Conservation (phyloP, 139 green algal species). For the Nannochloris sp. region DNA sequence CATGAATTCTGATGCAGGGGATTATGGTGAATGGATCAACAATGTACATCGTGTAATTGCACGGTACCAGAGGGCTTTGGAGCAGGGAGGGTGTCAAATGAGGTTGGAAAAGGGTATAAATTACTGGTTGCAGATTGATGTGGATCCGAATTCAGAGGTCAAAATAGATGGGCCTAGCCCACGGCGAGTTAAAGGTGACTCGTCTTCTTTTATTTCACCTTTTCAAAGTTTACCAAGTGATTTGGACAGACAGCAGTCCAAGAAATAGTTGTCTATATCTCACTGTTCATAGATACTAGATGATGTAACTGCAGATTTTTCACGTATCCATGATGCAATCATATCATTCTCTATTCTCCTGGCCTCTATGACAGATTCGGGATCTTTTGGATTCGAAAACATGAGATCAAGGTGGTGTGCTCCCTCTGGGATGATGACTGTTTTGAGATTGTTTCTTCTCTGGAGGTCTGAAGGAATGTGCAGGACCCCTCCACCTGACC, state of each 20-base stretch:
- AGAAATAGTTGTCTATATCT: too few species aligned
- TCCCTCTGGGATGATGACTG: conserved; percentile 48
- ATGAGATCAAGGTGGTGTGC: conserved; percentile 44
- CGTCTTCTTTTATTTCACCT: conserved; percentile 1
- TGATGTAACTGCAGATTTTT: background rate
- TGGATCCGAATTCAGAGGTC: conserved; percentile 5
- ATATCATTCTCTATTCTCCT: conserved; percentile 22
- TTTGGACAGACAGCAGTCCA: too few species aligned
- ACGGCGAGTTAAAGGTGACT: background rate
- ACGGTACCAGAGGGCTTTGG: conserved; percentile 15
- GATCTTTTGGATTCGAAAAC: conserved; percentile 41
- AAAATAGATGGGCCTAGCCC: background rate
- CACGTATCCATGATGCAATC: conserved; percentile 42
- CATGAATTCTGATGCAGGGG: conserved; percentile 22
- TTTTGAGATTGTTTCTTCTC: conserved; percentile 10
- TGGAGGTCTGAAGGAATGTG: conserved; percentile 33
- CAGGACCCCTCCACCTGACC: conserved; percentile 31
- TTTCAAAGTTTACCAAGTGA: background rate
- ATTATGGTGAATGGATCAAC: conserved; percentile 25
- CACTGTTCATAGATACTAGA: too few species aligned
- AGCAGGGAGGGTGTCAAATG: conserved; percentile 24
- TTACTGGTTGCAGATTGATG: conserved; percentile 38
- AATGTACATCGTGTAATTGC: conserved; percentile 4
- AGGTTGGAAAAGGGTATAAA: conserved; percentile 21
- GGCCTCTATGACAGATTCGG: conserved; percentile 28